phyloP scores from a whole-genome alignment of 2,329 filamentous ascomycete genomes.

The Trichoderma aggressivum region DNA sequence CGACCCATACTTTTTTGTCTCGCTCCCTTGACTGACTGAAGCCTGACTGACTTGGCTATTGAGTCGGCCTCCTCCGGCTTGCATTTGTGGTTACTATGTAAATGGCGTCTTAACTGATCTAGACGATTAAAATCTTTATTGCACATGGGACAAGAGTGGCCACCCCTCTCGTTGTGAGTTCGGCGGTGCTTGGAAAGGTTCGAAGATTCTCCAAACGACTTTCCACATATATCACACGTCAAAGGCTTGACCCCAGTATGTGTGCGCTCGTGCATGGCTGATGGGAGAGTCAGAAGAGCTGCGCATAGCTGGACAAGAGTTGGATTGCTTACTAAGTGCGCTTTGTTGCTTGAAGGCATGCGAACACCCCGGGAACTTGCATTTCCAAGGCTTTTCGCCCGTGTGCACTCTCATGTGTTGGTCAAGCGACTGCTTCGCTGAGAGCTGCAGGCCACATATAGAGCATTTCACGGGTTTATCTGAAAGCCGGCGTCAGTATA shows the following conservation, averaged over 20 bases:
- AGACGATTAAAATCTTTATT: slow-evolving; percentile 56
- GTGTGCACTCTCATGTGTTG: slow-evolving; percentile 67
- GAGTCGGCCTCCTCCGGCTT: slow-evolving; percentile 14
- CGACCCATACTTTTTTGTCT: background rate
- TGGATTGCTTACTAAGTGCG: slow-evolving; percentile 53
- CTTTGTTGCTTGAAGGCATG: slow-evolving; percentile 66
- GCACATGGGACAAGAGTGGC: slow-evolving; percentile 52
- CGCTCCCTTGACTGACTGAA: background rate
- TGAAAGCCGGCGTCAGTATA: slow-evolving; percentile 27
- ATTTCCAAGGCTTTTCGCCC: slow-evolving; percentile 61
- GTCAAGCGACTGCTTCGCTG: slow-evolving; percentile 63
- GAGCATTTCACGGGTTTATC: slow-evolving; percentile 58
- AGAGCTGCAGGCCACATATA: slow-evolving; percentile 56
- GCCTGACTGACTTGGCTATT: background rate
- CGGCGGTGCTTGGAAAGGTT: slow-evolving; percentile 65
- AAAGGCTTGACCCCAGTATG: slow-evolving; percentile 65
- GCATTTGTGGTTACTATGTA: slow-evolving; percentile 16
- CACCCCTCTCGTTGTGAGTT: slow-evolving; percentile 54
- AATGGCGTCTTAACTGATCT: slow-evolving; percentile 59
- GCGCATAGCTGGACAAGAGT: background rate
- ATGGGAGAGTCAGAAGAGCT: slow-evolving; percentile 19
- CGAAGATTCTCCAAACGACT: slow-evolving; percentile 61
- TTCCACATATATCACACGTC: slow-evolving; percentile 55
- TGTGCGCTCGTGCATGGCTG: slow-evolving; percentile 64
- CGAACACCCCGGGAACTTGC: slow-evolving; percentile 46